Evolutionary conservation across 331 rosid genomes (phyloP).

Genomic region (Malus hybrid): DNA sequence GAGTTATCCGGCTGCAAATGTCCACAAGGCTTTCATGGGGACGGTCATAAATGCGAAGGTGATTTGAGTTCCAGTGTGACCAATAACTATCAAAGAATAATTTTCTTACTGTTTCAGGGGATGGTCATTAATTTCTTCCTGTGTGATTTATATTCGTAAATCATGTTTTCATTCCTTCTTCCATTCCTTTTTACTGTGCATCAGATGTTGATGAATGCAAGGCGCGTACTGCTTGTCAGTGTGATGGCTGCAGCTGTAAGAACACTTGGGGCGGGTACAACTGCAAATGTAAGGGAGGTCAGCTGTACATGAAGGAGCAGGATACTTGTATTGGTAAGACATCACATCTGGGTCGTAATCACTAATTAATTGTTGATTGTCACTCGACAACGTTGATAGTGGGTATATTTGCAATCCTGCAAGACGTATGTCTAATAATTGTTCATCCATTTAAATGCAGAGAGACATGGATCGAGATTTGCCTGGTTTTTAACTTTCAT

Average conservation of each 20-base stretch:
- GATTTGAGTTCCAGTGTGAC: constrained; percentile 1
- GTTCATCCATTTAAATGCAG: constrained; percentile 27
- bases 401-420: background rate
- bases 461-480: constrained; percentile 55
- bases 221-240: constrained; percentile 59
- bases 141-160: background rate
- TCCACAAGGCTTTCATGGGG: constrained; percentile 66
- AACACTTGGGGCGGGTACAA: constrained; percentile 89
- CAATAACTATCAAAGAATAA: background rate
- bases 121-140: no score
- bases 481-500: constrained; percentile 44
- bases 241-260: constrained; percentile 81
- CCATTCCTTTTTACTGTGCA: constrained; percentile 2
- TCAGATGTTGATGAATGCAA: constrained; percentile 82
- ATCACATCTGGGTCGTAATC: background rate
- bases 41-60: constrained; percentile 76
- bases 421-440: background rate
- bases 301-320: constrained; percentile 63
- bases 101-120: background rate
- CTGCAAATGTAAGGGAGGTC: constrained; percentile 74
- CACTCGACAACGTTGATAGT: background rate
- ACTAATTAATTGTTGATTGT: background rate
- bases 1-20: constrained; percentile 60
- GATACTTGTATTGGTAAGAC: constrained; percentile 81
- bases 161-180: background rate